Evolutionary conservation across 1,284 basidiomycete genomes (phyloP), one percentile per base, ranked within the genome.

Genomic region (Pyrrhoderma noxium): DNA sequence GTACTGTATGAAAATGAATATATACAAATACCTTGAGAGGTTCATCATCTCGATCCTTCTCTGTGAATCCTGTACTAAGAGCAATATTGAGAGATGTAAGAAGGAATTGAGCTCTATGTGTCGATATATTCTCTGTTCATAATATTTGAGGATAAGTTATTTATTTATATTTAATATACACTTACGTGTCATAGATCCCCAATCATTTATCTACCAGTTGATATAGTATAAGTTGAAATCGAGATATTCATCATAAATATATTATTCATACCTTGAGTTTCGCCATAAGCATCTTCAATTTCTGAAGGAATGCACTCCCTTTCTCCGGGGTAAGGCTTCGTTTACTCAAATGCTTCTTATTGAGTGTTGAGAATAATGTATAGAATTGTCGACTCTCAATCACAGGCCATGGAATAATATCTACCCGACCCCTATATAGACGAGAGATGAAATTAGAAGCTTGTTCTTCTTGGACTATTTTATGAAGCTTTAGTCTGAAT

Each of bases 401-500:
- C 23, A 83, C 76, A 0, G 79, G 80, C 80, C 80, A 83, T 13
- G 80, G 79, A 16, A 83, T 70, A 14, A 83, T 82, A 37, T 69
- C 70, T 3, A 82, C 57, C 45, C 70, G 70, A 0, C 80, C 79
- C 0, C 68, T 67, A 53, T 83, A 76, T 4, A 81, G 64, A 1
- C 70, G 70, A 13, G 75, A 72, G 49, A 82, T 78, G 61, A 82
- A 83, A 54, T 83, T 82, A 0, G 75, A 68, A 25, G 71, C 76
- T 61, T 80, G 77, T 50, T 83, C 79, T 0, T 75, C 69, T 53
- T 75, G 69, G 1, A 82, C 77, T 22, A 82, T 80, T 52, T 69
- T 65, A 58, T 74, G 69, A 52, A 80, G 78, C 55, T 81, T 80
- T 8, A 71, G 60, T 5, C 65, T 67, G 56, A 78, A 82, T 56